Evolutionary conservation across 306 rosid species (phyloP).

Genomic region (Cicer arietinum): DNA sequence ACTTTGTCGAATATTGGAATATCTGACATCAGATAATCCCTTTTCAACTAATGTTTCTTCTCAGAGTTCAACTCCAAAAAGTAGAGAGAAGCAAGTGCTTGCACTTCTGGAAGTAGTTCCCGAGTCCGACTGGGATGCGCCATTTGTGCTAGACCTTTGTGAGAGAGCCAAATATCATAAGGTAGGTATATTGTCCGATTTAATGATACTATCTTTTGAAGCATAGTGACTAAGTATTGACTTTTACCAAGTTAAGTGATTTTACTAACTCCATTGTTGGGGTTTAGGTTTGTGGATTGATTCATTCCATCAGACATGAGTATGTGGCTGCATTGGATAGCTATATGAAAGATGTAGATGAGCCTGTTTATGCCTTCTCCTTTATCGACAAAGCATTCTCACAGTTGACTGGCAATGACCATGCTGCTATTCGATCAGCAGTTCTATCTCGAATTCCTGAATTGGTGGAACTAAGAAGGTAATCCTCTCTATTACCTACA

Average conservation of each 20-base stretch:
- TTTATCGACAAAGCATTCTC: conserved; percentile 72
- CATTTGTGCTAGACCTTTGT: conserved; percentile 74
- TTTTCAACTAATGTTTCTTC: conserved; percentile 48
- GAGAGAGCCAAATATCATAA: conserved; percentile 78
- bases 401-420: conserved; percentile 57
- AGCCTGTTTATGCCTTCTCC: conserved; percentile 89
- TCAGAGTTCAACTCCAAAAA: conserved; percentile 55
- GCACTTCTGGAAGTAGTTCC: conserved; percentile 85
- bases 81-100: conserved; percentile 87
- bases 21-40: conserved; percentile 65
- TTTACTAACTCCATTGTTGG: conserved; percentile 34
- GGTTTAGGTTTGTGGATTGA: conserved; percentile 87
- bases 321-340: conserved; percentile 87
- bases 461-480: conserved; percentile 84
- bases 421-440: conserved; percentile 63
- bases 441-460: conserved; percentile 75
- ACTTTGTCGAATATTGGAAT: conserved; percentile 74
- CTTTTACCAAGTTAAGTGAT: conserved; percentile 39
- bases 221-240: conserved; percentile 38
- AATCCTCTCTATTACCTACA: conserved; percentile 34
- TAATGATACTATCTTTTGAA: conserved; percentile 36
- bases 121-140: conserved; percentile 76
- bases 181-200: conserved; percentile 63
- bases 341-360: conserved; percentile 83
- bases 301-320: conserved; percentile 70